phyloP scores from a whole-genome alignment of 1,284 basidiomycete species.

The Moesziomyces globuligerus region DNA sequence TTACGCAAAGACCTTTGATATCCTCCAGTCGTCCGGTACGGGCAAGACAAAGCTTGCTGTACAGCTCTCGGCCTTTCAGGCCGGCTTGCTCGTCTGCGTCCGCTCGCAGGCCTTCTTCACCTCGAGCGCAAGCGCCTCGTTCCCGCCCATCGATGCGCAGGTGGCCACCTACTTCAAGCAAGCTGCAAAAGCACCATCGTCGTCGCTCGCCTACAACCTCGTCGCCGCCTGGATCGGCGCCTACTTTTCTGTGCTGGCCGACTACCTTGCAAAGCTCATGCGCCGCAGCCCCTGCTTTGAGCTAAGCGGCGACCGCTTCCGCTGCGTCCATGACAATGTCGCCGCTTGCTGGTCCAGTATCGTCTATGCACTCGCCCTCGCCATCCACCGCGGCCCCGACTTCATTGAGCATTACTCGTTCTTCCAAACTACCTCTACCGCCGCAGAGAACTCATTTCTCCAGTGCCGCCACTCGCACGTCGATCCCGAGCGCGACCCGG shows the following conservation, averaged over 20 bases:
- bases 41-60: slow-evolving; percentile 18
- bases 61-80: slow-evolving; percentile 8
- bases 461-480: neutral
- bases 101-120: no score
- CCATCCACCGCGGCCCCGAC: slow-evolving; percentile 5
- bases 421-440: no score
- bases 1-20: slow-evolving; percentile 6
- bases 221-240: slow-evolving; percentile 6
- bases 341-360: slow-evolving; percentile 6
- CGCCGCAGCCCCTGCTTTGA: neutral
- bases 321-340: no score
- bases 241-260: slow-evolving; percentile 2
- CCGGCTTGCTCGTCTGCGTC: slow-evolving; percentile 11
- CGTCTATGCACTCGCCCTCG: slow-evolving; percentile 5
- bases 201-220: no score
- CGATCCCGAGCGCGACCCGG: slow-evolving; percentile 1
- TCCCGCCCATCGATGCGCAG: no score
- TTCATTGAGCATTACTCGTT: slow-evolving; percentile 8
- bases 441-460: no score
- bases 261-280: neutral
- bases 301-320: no score
- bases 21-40: slow-evolving; percentile 10
- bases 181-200: no score
- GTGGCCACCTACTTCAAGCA: no score
- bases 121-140: no score